Percentiles rank a stretch among this genome's conserved stretches.
These are phyloP conservation scores for Didymosphaeria variabile DNA, from an alignment of 2,329 filamentous ascomycete genomes.

Conservation along the genomic window DNA sequence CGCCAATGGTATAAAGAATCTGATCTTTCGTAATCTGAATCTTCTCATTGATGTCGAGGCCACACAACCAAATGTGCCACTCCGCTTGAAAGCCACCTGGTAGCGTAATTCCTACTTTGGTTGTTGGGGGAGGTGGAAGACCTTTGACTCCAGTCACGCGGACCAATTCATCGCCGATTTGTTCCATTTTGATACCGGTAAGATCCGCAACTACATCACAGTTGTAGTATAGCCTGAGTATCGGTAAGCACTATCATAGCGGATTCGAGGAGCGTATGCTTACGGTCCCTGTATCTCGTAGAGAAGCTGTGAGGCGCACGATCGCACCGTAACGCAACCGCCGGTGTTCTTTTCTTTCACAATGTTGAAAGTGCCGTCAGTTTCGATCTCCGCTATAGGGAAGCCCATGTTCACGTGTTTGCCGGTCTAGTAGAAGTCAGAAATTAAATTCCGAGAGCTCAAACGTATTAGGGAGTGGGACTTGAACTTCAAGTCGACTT, in stretches of 20 bases:
- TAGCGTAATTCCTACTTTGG: conserved; percentile 19
- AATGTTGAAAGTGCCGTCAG: conserved; percentile 30
- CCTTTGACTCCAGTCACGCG: conserved; percentile 49
- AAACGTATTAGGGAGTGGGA: too few relatives aligned
- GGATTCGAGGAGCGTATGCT: conserved; percentile 11
- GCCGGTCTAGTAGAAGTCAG: conserved; percentile 25
- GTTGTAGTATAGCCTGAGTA: conserved; percentile 57
- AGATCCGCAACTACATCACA: conserved; percentile 48
- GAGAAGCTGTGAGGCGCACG: conserved; percentile 54
- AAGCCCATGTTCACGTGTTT: conserved; percentile 46
- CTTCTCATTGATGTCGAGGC: conserved; percentile 41
- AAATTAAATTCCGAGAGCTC: neutral
- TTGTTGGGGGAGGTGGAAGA: conserved; percentile 18
- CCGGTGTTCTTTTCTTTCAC: conserved; percentile 45
- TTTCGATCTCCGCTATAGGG: conserved; percentile 34
- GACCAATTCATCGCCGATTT: conserved; percentile 58
- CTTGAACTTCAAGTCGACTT: neutral
- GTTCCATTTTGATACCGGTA: conserved; percentile 32
- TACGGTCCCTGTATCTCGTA: conserved; percentile 47
- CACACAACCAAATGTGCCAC: conserved; percentile 37
- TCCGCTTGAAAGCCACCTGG: conserved; percentile 41
- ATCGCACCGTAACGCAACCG: conserved; percentile 43
- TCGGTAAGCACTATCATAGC: conserved; percentile 1
- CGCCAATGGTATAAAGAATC: conserved; percentile 34
- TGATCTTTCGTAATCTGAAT: conserved; percentile 34